phyloP scores from a whole-genome alignment of 768 basidiomycete genomes.

The Agrocybe praecox region DNA sequence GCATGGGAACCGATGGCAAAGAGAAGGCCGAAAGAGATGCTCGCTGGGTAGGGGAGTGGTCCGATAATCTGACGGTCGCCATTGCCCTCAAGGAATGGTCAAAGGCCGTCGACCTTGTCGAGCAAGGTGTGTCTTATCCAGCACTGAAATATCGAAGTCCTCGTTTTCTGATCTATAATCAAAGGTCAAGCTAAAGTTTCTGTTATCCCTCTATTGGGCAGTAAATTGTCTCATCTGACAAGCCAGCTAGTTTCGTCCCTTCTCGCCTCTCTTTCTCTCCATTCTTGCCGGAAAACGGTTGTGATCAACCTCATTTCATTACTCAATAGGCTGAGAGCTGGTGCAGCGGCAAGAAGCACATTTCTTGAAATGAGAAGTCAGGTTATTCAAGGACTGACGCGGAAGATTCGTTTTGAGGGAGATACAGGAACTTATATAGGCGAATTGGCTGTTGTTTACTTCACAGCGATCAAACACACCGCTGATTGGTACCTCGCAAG shows the following conservation, averaged over 20 bases:
- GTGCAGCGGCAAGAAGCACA: slow-evolving; percentile 76
- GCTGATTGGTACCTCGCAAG: slow-evolving; percentile 97
- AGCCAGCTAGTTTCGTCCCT: slow-evolving; percentile 70
- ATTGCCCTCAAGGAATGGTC: slow-evolving; percentile 91
- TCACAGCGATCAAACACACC: slow-evolving; percentile 95
- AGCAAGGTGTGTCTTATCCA: slow-evolving; percentile 61
- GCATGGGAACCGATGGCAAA: slow-evolving; percentile 54
- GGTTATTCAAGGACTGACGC: slow-evolving; percentile 74
- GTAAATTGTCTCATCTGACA: slow-evolving; percentile 69
- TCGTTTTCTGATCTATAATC: neutral
- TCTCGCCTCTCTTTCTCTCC: slow-evolving; percentile 70
- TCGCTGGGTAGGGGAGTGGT: slow-evolving; percentile 89
- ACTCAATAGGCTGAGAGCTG: slow-evolving; percentile 74
- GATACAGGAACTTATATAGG: slow-evolving; percentile 84
- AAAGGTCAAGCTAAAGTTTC: slow-evolving; percentile 65
- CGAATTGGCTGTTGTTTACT: slow-evolving; percentile 86
- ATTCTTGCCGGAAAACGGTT: slow-evolving; percentile 75
- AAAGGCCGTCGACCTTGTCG: slow-evolving; percentile 81
- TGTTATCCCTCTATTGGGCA: slow-evolving; percentile 50
- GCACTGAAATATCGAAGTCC: neutral
- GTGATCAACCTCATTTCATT: slow-evolving; percentile 74
- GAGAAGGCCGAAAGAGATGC: slow-evolving; percentile 81
- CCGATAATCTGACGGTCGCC: slow-evolving; percentile 88
- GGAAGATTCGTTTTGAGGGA: slow-evolving; percentile 90
- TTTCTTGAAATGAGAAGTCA: slow-evolving; percentile 81